Percentiles rank a stretch among this genome's conserved stretches.
phyloP scores from a whole-genome alignment of 2,329 filamentous ascomycete genomes.

The Scedosporium dehoogii region DNA sequence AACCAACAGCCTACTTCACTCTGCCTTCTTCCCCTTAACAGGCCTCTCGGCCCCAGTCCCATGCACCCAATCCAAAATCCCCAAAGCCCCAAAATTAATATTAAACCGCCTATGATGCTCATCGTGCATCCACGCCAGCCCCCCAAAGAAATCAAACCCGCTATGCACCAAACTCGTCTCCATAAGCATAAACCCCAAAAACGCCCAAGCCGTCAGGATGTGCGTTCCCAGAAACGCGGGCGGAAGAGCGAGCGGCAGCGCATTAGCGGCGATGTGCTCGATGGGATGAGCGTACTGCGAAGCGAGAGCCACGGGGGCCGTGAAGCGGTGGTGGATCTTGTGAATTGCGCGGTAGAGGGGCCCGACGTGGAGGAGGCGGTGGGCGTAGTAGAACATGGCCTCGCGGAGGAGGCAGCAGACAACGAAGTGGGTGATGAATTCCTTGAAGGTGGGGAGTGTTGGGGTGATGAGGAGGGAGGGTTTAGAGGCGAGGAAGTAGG shows the following conservation, averaged over 20 bases:
- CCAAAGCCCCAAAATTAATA: conserved; percentile 42
- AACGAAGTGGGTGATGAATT: conserved; percentile 29
- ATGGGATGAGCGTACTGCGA: conserved; percentile 47
- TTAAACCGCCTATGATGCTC: conserved; percentile 47
- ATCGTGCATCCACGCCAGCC: conserved; percentile 41
- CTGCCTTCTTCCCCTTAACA: conserved; percentile 10
- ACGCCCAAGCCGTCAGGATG: conserved; percentile 41
- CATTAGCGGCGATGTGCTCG: conserved; percentile 46
- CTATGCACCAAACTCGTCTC: conserved; percentile 46
- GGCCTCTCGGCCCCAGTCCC: conserved; percentile 27
- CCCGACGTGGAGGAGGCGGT: conserved; percentile 41
- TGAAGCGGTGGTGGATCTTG: conserved; percentile 47
- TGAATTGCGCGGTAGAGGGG: conserved; percentile 39
- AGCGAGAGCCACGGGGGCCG: conserved; percentile 42
- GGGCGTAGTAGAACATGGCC: conserved; percentile 43
- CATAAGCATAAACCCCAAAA: conserved; percentile 35
- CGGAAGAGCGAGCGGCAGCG: conserved; percentile 39
- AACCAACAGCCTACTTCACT: neutral
- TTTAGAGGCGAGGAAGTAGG: conserved; percentile 11
- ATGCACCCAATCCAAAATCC: conserved; percentile 44
- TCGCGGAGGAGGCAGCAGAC: conserved; percentile 35
- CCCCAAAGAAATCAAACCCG: conserved; percentile 43
- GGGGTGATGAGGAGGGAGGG: conserved; percentile 28
- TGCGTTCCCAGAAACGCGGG: conserved; percentile 35
- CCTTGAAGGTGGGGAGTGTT: conserved; percentile 22